These are phyloP conservation scores for Ophiocordyceps unilateralis DNA, from an alignment of 2,329 filamentous ascomycete genomes.

Conservation along the genomic window DNA sequence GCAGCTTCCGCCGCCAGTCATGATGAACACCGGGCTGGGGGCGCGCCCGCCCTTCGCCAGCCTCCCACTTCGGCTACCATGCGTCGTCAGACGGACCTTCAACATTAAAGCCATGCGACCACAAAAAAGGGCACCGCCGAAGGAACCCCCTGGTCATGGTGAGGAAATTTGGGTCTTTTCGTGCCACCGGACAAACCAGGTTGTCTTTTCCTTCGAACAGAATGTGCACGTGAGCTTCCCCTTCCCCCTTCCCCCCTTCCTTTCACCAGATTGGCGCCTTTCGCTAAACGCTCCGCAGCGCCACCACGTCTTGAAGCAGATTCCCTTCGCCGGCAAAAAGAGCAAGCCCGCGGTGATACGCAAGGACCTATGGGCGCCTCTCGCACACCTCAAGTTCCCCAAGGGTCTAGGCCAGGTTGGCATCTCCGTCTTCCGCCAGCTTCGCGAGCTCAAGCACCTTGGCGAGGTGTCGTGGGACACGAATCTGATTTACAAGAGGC, in stretches of 20 bases:
- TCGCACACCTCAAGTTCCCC: constrained; percentile 43
- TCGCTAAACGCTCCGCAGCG: constrained; percentile 9
- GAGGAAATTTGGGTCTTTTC: constrained; percentile 40
- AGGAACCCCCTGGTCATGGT: constrained; percentile 25
- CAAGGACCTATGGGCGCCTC: constrained; percentile 48
- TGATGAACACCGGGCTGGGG: no score
- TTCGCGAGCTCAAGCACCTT: constrained; percentile 45
- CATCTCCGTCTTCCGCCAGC: constrained; percentile 41
- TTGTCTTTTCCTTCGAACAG: constrained; percentile 33
- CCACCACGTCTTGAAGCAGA: constrained; percentile 32
- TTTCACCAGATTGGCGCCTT: not conserved
- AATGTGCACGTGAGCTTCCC: constrained; percentile 23
- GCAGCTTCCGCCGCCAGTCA: no score
- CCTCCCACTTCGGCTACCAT: no score
- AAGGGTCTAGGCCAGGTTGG: constrained; percentile 33
- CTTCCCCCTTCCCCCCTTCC: not conserved
- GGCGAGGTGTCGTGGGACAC: constrained; percentile 46
- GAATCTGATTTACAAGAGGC: constrained; percentile 23
- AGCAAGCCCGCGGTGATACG: constrained; percentile 43
- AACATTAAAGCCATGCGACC: not conserved
- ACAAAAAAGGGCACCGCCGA: not conserved
- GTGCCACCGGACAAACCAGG: constrained; percentile 30
- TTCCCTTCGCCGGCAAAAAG: constrained; percentile 53
- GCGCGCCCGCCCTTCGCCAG: no score
- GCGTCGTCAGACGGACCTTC: no score